phyloP scores from a whole-genome alignment of 176 grass and related monocot species.

The Melocanna baccifera region DNA sequence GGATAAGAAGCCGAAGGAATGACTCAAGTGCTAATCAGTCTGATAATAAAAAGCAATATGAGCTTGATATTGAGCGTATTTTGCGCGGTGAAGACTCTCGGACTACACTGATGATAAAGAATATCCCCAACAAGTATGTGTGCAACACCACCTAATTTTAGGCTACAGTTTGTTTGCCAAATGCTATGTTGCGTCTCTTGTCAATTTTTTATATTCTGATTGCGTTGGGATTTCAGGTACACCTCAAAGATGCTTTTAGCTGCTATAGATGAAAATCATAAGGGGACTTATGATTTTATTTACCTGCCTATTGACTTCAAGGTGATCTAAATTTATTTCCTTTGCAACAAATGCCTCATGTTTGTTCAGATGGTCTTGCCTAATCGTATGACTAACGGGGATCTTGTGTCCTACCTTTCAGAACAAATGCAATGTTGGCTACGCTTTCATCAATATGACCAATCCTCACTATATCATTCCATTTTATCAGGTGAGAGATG shows the following conservation, averaged over 20 bases:
- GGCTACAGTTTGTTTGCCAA: slow-evolving; percentile 9
- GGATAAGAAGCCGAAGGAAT: slow-evolving; percentile 69
- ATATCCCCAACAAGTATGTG: slow-evolving; percentile 94
- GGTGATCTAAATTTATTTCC: slow-evolving; percentile 38
- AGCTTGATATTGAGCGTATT: slow-evolving; percentile 90
- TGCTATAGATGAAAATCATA: slow-evolving; percentile 89
- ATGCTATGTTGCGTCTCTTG: neutral
- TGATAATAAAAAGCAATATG: slow-evolving; percentile 86
- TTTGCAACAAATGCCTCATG: neutral
- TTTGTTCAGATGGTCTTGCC: neutral
- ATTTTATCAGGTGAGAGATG: slow-evolving; percentile 78
- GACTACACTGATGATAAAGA: slow-evolving; percentile 97
- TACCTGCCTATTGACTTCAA: slow-evolving; percentile 98
- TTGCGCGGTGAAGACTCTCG: slow-evolving; percentile 65
- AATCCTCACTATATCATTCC: slow-evolving; percentile 74
- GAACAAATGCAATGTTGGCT: slow-evolving; percentile 98
- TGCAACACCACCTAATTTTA: neutral
- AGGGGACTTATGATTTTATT: slow-evolving; percentile 91
- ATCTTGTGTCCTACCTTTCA: slow-evolving; percentile 40
- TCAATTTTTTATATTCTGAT: neutral
- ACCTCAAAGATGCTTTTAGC: slow-evolving; percentile 97
- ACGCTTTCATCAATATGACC: slow-evolving; percentile 97
- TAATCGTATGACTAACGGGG: slow-evolving; percentile 3
- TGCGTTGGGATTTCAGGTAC: slow-evolving; percentile 56
- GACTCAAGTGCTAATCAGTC: slow-evolving; percentile 62